Evolutionary conservation across 1,284 basidiomycete genomes (phyloP).

Genomic region (Cutaneotrichosporon cutaneum): DNA sequence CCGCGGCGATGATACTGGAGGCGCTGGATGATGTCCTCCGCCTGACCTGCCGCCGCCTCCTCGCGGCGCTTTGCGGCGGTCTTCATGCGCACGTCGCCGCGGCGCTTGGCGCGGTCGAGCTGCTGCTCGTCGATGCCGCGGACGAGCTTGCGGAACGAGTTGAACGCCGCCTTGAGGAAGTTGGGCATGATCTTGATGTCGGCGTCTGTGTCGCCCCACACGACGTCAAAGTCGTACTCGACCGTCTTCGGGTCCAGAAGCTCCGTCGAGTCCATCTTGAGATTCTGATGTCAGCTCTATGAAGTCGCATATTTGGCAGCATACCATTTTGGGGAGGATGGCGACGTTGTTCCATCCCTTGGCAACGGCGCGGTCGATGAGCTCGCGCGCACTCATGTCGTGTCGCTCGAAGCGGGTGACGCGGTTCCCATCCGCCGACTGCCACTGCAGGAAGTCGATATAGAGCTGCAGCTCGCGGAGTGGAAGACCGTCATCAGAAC

Average conservation of each 20-base stretch:
- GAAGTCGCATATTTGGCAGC: constrained; percentile 9
- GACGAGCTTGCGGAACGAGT: constrained; percentile 39
- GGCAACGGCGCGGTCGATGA: constrained; percentile 34
- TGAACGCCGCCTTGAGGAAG: constrained; percentile 41
- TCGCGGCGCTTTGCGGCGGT: no score
- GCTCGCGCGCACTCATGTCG: constrained; percentile 28
- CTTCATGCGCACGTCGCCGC: constrained; percentile 25
- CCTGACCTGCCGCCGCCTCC: neutral
- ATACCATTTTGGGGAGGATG: constrained; percentile 40
- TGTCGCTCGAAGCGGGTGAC: constrained; percentile 28
- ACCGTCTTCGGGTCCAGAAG: constrained; percentile 27
- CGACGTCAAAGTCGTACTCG: constrained; percentile 45
- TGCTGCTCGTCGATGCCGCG: constrained; percentile 42
- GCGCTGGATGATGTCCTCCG: constrained; percentile 7
- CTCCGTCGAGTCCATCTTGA: constrained; percentile 47
- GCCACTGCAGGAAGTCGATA: constrained; percentile 37
- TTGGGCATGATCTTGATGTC: constrained; percentile 46
- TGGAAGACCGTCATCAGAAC: constrained; percentile 26
- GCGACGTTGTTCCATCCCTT: constrained; percentile 37
- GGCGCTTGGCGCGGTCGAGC: constrained; percentile 34
- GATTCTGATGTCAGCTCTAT: constrained; percentile 28
- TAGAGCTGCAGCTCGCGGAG: constrained; percentile 36
- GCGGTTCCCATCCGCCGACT: constrained; percentile 35
- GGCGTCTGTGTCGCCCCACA: constrained; percentile 45
- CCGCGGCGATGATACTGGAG: constrained; percentile 26